Evolutionary conservation across 352 stramenopile species (phyloP).

Genomic region (Phytophthora pisi): DNA sequence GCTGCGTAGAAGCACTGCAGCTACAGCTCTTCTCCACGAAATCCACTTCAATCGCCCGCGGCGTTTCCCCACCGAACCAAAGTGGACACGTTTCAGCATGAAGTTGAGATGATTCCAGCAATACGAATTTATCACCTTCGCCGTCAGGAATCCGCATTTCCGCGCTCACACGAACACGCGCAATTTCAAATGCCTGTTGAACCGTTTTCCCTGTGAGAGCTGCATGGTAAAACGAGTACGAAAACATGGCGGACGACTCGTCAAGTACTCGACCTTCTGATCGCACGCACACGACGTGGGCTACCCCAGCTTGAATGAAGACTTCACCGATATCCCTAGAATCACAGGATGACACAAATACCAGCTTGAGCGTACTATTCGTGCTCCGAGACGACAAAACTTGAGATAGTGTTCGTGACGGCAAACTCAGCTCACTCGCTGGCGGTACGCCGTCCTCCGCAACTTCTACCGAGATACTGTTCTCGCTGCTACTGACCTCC

Average conservation of each 20-base stretch:
- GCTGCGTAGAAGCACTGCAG: constrained; percentile 54
- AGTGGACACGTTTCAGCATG: constrained; percentile 59
- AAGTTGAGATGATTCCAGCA: constrained; percentile 71
- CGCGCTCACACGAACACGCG: constrained; percentile 69
- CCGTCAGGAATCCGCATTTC: constrained; percentile 67
- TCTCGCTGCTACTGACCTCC: constrained; percentile 19
- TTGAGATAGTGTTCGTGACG: constrained; percentile 14
- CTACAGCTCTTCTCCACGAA: constrained; percentile 51
- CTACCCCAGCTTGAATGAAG: constrained; percentile 77
- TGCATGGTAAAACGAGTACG: constrained; percentile 82
- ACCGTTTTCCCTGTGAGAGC: constrained; percentile 75
- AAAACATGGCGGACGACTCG: constrained; percentile 77
- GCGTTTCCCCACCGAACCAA: constrained; percentile 28
- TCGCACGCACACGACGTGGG: constrained; percentile 81
- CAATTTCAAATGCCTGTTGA: constrained; percentile 77
- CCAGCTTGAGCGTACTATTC: constrained; percentile 66
- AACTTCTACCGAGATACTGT: constrained; percentile 13
- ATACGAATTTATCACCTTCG: constrained; percentile 81
- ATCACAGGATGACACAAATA: constrained; percentile 85
- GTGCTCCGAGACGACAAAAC: constrained; percentile 34
- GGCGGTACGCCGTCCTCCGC: constrained; percentile 14
- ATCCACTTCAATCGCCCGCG: constrained; percentile 58
- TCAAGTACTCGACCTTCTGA: constrained; percentile 72
- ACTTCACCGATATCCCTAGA: constrained; percentile 80
- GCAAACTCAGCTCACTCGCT: constrained; percentile 10